Evolutionary conservation across 2,329 filamentous ascomycete genomes (phyloP).

Genomic region (Colletotrichum cereale): DNA sequence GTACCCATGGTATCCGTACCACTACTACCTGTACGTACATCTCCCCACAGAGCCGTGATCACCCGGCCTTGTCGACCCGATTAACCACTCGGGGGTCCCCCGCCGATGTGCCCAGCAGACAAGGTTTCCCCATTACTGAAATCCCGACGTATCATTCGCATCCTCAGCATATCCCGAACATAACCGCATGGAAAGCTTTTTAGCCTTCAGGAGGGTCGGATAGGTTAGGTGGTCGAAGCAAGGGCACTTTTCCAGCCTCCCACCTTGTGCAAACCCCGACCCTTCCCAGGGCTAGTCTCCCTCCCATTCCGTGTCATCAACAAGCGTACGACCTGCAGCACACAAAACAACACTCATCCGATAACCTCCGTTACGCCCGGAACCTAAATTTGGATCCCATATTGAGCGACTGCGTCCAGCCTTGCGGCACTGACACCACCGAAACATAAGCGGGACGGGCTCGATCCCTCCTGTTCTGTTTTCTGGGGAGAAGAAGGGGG

Average conservation of each 20-base stretch:
- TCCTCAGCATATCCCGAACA: not conserved
- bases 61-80: constrained; percentile 1
- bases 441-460: constrained; percentile 29
- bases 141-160: not conserved
- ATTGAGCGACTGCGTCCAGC: constrained; percentile 13
- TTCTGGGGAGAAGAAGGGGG: not conserved
- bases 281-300: not conserved
- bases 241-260: constrained; percentile 7
- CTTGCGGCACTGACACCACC: constrained; percentile 31
- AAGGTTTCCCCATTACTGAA: not conserved
- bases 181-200: not conserved
- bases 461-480: constrained; percentile 5
- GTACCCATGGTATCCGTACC: not conserved
- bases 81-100: constrained; percentile 19
- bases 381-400: constrained; percentile 28
- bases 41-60: not conserved
- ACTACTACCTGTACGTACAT: too few relatives aligned
- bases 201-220: not conserved
- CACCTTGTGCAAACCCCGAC: not conserved
- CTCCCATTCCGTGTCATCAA: constrained; percentile 23
- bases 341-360: constrained; percentile 36
- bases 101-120: not conserved
- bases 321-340: constrained; percentile 39
- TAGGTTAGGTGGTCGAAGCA: constrained; percentile 19
- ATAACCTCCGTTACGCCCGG: constrained; percentile 24